Percentiles rank a stretch among this genome's conserved stretches.
Conservation (phyloP, 2,329 filamentous ascomycete species). For the Pseudogymnoascus sp. region DNA sequence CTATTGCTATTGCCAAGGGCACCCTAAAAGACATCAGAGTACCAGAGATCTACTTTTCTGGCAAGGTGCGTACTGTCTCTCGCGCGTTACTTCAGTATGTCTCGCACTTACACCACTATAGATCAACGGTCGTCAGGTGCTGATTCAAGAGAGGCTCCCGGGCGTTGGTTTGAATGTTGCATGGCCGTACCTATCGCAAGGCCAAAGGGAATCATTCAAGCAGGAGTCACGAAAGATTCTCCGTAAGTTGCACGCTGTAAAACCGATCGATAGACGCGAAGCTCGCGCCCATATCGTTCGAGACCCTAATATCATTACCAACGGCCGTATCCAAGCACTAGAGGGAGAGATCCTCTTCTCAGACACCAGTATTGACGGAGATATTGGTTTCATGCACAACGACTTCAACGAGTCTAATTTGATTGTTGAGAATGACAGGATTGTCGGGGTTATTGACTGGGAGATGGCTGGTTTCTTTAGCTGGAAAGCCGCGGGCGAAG, state of each 20-base stretch:
- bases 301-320: constrained; percentile 24
- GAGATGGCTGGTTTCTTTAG: constrained; percentile 36
- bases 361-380: constrained; percentile 19
- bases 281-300: constrained; percentile 21
- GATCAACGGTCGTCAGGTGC: background rate
- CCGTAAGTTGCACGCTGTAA: constrained; percentile 24
- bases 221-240: constrained; percentile 31
- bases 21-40: constrained; percentile 27
- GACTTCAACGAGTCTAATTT: constrained; percentile 32
- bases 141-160: background rate
- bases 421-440: constrained; percentile 33
- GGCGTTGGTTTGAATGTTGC: background rate
- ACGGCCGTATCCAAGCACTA: constrained; percentile 25
- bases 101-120: background rate
- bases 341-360: constrained; percentile 32
- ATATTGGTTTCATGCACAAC: constrained; percentile 33
- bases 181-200: background rate
- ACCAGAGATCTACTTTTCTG: constrained; percentile 33
- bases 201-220: constrained; percentile 26
- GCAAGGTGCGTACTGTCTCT: constrained; percentile 32
- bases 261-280: constrained; percentile 16
- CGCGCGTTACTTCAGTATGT: background rate
- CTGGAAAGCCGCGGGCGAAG: constrained; percentile 24
- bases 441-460: constrained; percentile 36
- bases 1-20: constrained; percentile 27